Evolutionary conservation across 169 alveolate genomes (phyloP), one percentile per base, ranked within the genome.

Genomic region (Cryptosporidium tyzzeri): DNA sequence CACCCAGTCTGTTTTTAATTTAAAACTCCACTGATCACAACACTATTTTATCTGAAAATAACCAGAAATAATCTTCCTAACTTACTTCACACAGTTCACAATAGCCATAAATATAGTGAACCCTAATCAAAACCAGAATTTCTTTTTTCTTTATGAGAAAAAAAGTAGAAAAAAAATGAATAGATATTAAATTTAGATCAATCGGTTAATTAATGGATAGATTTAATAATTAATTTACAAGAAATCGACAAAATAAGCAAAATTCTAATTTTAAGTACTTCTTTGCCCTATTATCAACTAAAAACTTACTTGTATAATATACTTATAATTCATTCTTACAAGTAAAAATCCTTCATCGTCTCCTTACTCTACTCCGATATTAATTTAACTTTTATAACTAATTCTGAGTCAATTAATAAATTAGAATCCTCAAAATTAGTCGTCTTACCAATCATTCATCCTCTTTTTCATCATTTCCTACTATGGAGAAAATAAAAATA

Each of bases 321-420:
- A 53, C 65, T 53, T 53, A 53, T n/a, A 55, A 55, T n/a, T 55
- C 35, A 55, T 26, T 55, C 37, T 55, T 55, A 55, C 37, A 55
- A n/a, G 35, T n/a, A 55, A 9, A 55, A n/a, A 55, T 9, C 67
- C 67, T 23, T 26, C 35, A n/a, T 8, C 21, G 16, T 12, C 6
- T 55, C 35, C 67, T 26, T 8, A 55, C 31, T 6, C 55, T 48
- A 55, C 67, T 55, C 67, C 67, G 67, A n/a, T 55, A n/a, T 55
- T 55, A 55, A 16, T 55, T 55, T n/a, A 26, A 55, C 67, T 55
- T 55, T 26, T 37, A n/a, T 55, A 23, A 21, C 67, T 26, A 55
- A 55, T n/a, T 26, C 67, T n/a, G 23, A 23, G 37, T 37, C 67
- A 55, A 55, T 55, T 10, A n/a, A 55, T n/a, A 21, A 16, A 55